These are phyloP conservation scores for Noccaea bulbosa DNA, from an alignment of 345 rosid genomes.

Conservation along the genomic window DNA sequence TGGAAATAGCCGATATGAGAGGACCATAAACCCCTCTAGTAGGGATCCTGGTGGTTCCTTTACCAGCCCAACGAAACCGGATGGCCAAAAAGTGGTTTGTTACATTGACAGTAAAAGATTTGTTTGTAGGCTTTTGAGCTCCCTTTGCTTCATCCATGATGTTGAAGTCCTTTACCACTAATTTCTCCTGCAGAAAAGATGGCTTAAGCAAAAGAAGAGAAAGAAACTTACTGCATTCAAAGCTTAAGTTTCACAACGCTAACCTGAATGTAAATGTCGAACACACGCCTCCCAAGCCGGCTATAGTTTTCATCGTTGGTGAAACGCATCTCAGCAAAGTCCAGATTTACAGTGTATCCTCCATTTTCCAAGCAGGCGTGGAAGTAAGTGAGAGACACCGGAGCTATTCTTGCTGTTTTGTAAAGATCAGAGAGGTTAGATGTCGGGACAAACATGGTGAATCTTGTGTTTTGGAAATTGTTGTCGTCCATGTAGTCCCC, in stretches of 20 bases:
- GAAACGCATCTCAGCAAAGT: conserved; percentile 68
- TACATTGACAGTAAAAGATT: conserved; percentile 42
- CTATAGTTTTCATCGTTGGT: conserved; percentile 50
- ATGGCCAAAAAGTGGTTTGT: conserved; percentile 51
- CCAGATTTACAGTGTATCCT: conserved; percentile 52
- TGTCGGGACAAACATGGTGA: conserved; percentile 31
- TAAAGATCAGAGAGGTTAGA: conserved; percentile 52
- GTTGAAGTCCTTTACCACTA: conserved; percentile 57
- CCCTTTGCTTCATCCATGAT: conserved; percentile 56
- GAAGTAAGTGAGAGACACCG: conserved; percentile 70
- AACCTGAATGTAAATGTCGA: conserved; percentile 71
- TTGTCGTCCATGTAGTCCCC: conserved; percentile 75
- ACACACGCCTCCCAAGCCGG: conserved; percentile 64
- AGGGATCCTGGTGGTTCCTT: conserved; percentile 63
- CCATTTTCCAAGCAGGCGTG: conserved; percentile 70
- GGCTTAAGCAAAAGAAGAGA: conserved; percentile 11
- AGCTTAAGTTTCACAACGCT: conserved; percentile 8
- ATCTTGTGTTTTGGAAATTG: conserved; percentile 52
- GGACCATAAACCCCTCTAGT: conserved; percentile 59
- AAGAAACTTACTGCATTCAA: conserved; percentile 9
- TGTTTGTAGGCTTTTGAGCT: conserved; percentile 46
- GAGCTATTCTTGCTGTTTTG: conserved; percentile 56
- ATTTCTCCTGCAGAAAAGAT: conserved; percentile 46
- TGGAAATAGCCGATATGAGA: conserved; percentile 59
- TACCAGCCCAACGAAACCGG: conserved; percentile 63